Evolutionary conservation across 1,284 basidiomycete species (phyloP), one percentile per base, ranked within the genome.

Genomic region (Irpex sp.): DNA sequence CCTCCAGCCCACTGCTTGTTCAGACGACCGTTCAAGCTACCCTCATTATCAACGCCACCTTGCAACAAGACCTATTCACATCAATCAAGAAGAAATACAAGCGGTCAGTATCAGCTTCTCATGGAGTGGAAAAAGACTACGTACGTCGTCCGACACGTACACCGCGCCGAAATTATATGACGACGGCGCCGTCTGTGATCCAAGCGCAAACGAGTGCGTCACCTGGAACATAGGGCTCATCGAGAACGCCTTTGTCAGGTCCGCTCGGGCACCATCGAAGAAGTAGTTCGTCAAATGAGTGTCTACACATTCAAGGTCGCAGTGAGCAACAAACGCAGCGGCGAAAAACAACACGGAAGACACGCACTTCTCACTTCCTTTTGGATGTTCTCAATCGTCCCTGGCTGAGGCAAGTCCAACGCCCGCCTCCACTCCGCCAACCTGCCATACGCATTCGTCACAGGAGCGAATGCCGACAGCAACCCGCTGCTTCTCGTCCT

Each of bases 141-240:
- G 63, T 71, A 94, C 95, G 74, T 85, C 86, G 71, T 90, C 84
- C 72, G 90, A 96, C 17, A 94, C 96, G 77, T 92, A 98, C 58
- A 98, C 87, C 17, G 95, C 94, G 63, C 93, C 93, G 76, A 99
- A 98, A 77, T 94, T 96, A 80, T 99, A 99, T 51, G 90, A 90
- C 31, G 92, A 82, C 8, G 90, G 81, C 36, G 85, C 76, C 47
- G 88, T 86, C 75, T 92, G 86, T 64, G 92, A 92, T 36, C 93
- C 94, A 65, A 96, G 79, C 61, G 90, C 83, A 79, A 99, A 98
- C 49, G 95, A 94, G 77, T 99, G 97, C 64, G 95, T 96, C 72
- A 98, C 92, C 82, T 98, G 96, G 87, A 99, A 99, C 61, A 94
- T 89, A 36, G 97, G 97, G 77, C 89, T 95, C 75, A 93, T 85